phyloP scores from a whole-genome alignment of 129 eudicot species.

The Tagetes patula region DNA sequence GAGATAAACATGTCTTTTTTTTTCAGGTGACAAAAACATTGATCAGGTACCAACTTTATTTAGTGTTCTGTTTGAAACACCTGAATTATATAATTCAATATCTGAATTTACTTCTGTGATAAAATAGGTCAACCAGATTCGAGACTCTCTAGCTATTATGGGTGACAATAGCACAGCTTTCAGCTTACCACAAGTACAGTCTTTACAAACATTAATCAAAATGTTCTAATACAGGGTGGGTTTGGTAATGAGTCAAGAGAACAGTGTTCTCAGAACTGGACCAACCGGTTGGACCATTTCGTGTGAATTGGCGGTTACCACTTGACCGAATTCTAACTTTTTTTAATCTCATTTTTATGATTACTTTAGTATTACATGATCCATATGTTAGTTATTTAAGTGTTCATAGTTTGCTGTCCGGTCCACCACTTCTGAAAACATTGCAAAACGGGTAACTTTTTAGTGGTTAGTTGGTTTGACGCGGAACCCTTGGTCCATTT shows the following conservation, averaged over 20 bases:
- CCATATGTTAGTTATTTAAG: no score
- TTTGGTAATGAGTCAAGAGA: neutral
- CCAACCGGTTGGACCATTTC: no score
- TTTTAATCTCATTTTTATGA: no score
- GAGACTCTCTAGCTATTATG: slow-evolving; percentile 90
- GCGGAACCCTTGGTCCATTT: neutral
- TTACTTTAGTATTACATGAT: no score
- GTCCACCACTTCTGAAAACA: no score
- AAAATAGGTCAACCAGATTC: slow-evolving; percentile 87
- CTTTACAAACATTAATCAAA: slow-evolving; percentile 8
- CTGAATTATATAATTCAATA: slow-evolving; percentile 7
- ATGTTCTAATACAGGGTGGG: neutral
- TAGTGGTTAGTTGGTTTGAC: neutral
- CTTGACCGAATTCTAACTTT: no score
- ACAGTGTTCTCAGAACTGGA: no score
- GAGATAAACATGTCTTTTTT: slow-evolving; percentile 13
- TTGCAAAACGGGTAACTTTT: neutral
- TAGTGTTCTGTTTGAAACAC: neutral
- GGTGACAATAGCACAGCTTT: slow-evolving; percentile 98
- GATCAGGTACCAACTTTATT: slow-evolving; percentile 59
- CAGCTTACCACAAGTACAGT: slow-evolving; percentile 88
- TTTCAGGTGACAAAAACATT: slow-evolving; percentile 89
- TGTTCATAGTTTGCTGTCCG: no score
- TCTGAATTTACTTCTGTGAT: slow-evolving; percentile 5
- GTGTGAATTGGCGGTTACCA: no score